phyloP scores from a whole-genome alignment of 257 asterid genomes.

The Ligustrum vulgare region DNA sequence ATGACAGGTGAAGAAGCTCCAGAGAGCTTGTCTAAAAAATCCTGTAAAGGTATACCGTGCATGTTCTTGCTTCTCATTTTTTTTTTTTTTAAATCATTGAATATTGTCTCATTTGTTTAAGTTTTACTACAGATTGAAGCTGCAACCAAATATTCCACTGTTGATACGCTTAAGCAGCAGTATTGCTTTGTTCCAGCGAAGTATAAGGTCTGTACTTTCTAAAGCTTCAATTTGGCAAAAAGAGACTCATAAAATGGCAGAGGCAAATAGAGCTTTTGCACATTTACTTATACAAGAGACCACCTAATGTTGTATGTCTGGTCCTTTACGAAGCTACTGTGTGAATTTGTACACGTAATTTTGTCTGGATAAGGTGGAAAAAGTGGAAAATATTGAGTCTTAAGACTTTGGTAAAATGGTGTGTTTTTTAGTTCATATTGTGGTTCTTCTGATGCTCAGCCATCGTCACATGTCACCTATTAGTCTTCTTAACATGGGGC shows the following conservation, averaged over 20 bases:
- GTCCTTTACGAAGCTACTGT: background rate
- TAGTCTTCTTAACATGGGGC: background rate
- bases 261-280: no score
- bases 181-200: slow-evolving; percentile 80
- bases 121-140: slow-evolving; percentile 72
- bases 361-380: background rate
- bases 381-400: background rate
- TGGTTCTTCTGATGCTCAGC: background rate
- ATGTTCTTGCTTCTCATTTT: slow-evolving; percentile 4
- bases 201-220: slow-evolving; percentile 55
- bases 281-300: background rate
- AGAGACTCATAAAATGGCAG: no score
- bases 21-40: slow-evolving; percentile 86
- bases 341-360: background rate
- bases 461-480: background rate
- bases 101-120: slow-evolving; percentile 2
- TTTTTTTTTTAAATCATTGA: background rate
- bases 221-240: slow-evolving; percentile 3
- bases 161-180: slow-evolving; percentile 85
- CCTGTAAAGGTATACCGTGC: slow-evolving; percentile 72
- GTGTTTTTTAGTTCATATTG: background rate
- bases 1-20: slow-evolving; percentile 82
- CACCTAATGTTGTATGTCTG: background rate
- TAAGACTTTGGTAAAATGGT: background rate
- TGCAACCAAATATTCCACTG: slow-evolving; percentile 84